Conservation (phyloP, 441 rosid genomes). For the Metrosideros polymorpha region DNA sequence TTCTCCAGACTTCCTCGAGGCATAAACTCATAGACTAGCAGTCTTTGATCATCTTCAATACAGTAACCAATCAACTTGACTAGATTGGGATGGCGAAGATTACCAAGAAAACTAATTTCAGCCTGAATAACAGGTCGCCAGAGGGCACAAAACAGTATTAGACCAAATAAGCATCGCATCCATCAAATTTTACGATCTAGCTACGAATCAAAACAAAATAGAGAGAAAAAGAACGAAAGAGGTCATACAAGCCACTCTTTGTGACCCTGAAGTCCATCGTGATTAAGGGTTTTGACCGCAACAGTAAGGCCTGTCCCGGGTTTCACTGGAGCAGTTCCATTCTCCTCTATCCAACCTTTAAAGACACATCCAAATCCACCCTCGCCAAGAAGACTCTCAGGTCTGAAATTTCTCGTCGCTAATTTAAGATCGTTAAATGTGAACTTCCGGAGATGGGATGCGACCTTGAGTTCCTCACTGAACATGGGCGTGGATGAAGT, state of each 20-base stretch:
- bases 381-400: slow-evolving; percentile 46
- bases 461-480: slow-evolving; percentile 38
- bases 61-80: slow-evolving; percentile 39
- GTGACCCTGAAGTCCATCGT: slow-evolving; percentile 46
- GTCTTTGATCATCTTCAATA: slow-evolving; percentile 32
- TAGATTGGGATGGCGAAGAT: slow-evolving; percentile 30
- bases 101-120: slow-evolving; percentile 36
- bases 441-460: slow-evolving; percentile 37
- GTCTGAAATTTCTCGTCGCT: slow-evolving; percentile 41
- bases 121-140: slow-evolving; percentile 18
- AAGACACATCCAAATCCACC: slow-evolving; percentile 49
- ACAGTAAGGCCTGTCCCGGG: slow-evolving; percentile 47
- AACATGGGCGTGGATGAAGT: slow-evolving; percentile 29
- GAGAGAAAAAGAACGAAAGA: background rate
- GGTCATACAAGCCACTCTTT: slow-evolving; percentile 41
- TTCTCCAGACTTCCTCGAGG: slow-evolving; percentile 44
- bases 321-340: slow-evolving; percentile 46
- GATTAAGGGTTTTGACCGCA: slow-evolving; percentile 42
- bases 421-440: slow-evolving; percentile 32
- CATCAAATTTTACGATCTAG: background rate
- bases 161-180: background rate
- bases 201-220: background rate
- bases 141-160: background rate
- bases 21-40: slow-evolving; percentile 35
- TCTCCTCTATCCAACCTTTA: slow-evolving; percentile 41